Conservation (phyloP, 805 yeast species). For the Candida hungchunana region DNA sequence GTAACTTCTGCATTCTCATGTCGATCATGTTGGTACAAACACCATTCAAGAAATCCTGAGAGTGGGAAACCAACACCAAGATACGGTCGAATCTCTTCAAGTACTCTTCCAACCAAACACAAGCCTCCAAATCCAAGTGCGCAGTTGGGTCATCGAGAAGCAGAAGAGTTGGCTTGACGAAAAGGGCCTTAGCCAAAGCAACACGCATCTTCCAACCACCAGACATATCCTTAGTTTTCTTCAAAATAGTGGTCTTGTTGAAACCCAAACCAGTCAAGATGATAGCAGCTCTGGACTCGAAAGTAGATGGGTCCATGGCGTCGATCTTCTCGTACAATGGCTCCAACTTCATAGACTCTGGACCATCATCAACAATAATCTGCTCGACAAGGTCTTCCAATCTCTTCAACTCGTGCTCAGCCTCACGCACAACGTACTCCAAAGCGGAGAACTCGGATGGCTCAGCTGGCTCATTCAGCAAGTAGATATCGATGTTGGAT, state of each 20-base stretch:
- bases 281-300: slow-evolving; percentile 93
- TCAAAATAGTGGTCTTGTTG: slow-evolving; percentile 78
- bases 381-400: slow-evolving; percentile 90
- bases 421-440: slow-evolving; percentile 96
- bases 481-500: slow-evolving; percentile 82
- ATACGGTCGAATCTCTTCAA: slow-evolving; percentile 91
- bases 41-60: slow-evolving; percentile 99
- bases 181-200: slow-evolving; percentile 94
- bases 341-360: slow-evolving; percentile 83
- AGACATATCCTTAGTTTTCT: slow-evolving; percentile 97
- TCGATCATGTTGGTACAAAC: slow-evolving; percentile 98
- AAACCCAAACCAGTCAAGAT: slow-evolving; percentile 97
- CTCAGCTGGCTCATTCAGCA: slow-evolving; percentile 96
- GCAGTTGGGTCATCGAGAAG: slow-evolving; percentile 98
- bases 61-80: slow-evolving; percentile 91
- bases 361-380: slow-evolving; percentile 85
- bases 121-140: slow-evolving; percentile 97
- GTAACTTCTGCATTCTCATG: slow-evolving; percentile 80
- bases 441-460: slow-evolving; percentile 89
- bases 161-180: slow-evolving; percentile 94
- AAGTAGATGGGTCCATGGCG: slow-evolving; percentile 91
- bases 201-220: slow-evolving; percentile 99
- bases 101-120: slow-evolving; percentile 99
- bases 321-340: slow-evolving; percentile 93
- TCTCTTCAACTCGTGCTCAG: slow-evolving; percentile 86